These are phyloP conservation scores for Tympanopsis confertula DNA, from an alignment of 2,329 filamentous ascomycete genomes.

Conservation along the genomic window DNA sequence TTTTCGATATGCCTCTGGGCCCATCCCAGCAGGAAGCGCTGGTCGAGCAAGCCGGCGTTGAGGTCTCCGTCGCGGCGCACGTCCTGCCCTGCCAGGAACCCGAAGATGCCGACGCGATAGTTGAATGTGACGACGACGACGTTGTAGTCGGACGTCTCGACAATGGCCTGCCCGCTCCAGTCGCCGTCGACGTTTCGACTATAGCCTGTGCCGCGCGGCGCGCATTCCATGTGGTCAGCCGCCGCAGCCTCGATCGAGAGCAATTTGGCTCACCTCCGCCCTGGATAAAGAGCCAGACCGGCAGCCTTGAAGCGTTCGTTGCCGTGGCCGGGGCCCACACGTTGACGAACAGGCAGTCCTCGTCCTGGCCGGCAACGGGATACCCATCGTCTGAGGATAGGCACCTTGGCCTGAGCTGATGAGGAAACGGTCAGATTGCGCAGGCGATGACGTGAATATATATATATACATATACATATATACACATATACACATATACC, in stretches of 20 bases:
- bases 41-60: slow-evolving; percentile 54
- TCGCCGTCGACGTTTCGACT: slow-evolving; percentile 33
- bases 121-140: slow-evolving; percentile 50
- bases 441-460: too few species aligned
- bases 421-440: slow-evolving; percentile 17
- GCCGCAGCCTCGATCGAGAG: too few species aligned
- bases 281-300: slow-evolving; percentile 42
- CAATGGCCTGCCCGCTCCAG: slow-evolving; percentile 35
- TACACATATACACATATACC: too few species aligned
- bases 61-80: slow-evolving; percentile 42
- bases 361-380: slow-evolving; percentile 15
- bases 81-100: slow-evolving; percentile 47
- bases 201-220: slow-evolving; percentile 26
- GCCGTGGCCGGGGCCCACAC: slow-evolving; percentile 28
- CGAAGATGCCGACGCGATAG: slow-evolving; percentile 50
- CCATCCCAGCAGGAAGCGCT: slow-evolving; percentile 49
- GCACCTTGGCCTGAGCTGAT: slow-evolving; percentile 16
- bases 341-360: slow-evolving; percentile 32
- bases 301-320: slow-evolving; percentile 27
- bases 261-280: slow-evolving; percentile 19
- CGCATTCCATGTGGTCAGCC: too few species aligned
- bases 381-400: slow-evolving; percentile 9
- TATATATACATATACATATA: too few species aligned
- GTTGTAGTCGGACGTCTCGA: slow-evolving; percentile 27
- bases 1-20: slow-evolving; percentile 43